phyloP scores from a whole-genome alignment of 2,329 filamentous ascomycete species.

The Teratosphaeria epicoccoides region DNA sequence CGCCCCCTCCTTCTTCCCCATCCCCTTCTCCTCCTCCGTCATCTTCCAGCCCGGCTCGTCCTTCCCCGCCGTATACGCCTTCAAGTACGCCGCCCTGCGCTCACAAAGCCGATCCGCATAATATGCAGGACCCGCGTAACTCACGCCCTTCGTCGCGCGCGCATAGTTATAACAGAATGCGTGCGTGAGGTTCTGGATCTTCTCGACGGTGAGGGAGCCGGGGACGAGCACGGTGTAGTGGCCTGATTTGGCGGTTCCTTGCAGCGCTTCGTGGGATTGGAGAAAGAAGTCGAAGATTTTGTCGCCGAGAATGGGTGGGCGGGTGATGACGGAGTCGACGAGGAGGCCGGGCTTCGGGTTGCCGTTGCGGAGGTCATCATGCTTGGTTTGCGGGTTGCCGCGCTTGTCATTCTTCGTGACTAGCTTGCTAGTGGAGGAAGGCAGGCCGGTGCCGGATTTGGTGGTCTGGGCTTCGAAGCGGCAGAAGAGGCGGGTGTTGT shows the following conservation, averaged over 20 bases:
- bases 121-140: slow-evolving; percentile 29
- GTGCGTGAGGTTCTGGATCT: slow-evolving; percentile 17
- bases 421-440: not conserved
- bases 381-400: slow-evolving; percentile 3
- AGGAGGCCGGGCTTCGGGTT: slow-evolving; percentile 11
- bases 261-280: slow-evolving; percentile 10
- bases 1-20: not conserved
- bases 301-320: slow-evolving; percentile 5
- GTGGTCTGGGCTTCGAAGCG: not conserved
- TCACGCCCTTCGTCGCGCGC: slow-evolving; percentile 23
- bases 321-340: slow-evolving; percentile 5
- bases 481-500: slow-evolving; percentile 30
- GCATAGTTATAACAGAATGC: slow-evolving; percentile 27
- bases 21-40: not conserved
- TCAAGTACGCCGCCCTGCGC: slow-evolving; percentile 23
- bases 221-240: slow-evolving; percentile 22
- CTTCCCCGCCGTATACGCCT: not conserved
- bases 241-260: slow-evolving; percentile 6
- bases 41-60: not conserved
- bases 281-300: slow-evolving; percentile 13
- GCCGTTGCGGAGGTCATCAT: slow-evolving; percentile 16
- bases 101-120: slow-evolving; percentile 32
- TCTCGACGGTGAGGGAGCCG: not conserved
- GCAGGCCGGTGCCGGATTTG: not conserved
- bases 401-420: not conserved